Evolutionary conservation across 495 filamentous ascomycete species (phyloP), one percentile per base, ranked within the genome.

Genomic region (Chaetomium tenue): DNA sequence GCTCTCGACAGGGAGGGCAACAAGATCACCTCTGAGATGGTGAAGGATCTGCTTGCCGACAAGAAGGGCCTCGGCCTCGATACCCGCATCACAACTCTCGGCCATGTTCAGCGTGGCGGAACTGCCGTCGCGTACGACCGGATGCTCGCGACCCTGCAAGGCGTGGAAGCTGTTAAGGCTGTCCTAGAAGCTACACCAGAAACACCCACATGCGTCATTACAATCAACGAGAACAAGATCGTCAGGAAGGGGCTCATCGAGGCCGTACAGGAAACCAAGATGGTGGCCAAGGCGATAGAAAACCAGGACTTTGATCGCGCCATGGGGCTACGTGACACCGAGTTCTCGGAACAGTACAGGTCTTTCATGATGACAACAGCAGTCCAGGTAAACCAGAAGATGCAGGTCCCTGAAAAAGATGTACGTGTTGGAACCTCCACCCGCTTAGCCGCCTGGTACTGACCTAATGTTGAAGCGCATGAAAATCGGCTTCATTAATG

Each of bases 171-270:
- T 50, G 94, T 99, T 66, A 90, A 91, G 67, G 94, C 95, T 42
- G 92, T 99, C n/a, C 82, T 99, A 13, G 91, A 96, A 63, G 90
- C 91, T 63, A 91, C 86, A 9, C 92, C 95, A 8, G 86, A 93
- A 37, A 92, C 90, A 2, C 89, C 91, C n/a, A 94, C 91, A 46
- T 92, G 91, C 48, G 90, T 99, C 69, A 98, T 99, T 71, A 88
- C 90, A 64, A 91, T 99, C 58, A 92, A 87, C 59, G 95, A 99
- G 81, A 99, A 99, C 82, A 97, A 99, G 80, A 97, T 99, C 68
- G 83, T 89, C 65, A 86, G 93, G 55, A 92, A 89, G 66, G 89
- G 91, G 22, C 79, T 99, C 15, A 87, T 97, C 78, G 86, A 96
- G 69, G 93, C 95, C 2, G 93, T 99, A 2, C 78, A 83, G 56